A percentile compares a stretch with the other conserved stretches of the same genome.
Conservation (phyloP, 1,139 yeast genomes). For the Blastobotrys capitulatus region DNA sequence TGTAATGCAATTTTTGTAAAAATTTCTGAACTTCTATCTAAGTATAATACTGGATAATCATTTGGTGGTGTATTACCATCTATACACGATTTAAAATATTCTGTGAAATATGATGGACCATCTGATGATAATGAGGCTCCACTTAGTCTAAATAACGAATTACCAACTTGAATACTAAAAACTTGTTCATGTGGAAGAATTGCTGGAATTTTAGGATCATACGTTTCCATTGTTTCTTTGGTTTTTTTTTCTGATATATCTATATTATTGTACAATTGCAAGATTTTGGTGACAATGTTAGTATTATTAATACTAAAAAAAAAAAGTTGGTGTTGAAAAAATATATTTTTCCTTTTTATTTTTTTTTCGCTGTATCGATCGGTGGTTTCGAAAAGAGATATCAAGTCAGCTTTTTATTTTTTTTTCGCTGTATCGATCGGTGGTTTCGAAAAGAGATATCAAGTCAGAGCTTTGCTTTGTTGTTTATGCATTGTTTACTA, state of each 20-base stretch:
- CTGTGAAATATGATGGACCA: slow-evolving; percentile 50
- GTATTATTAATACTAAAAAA: background rate
- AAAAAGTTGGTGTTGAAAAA: too few species aligned
- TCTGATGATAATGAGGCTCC: slow-evolving; percentile 87
- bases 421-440: too few species aligned
- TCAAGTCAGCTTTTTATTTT: too few species aligned
- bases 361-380: too few species aligned
- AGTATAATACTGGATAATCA: slow-evolving; percentile 45
- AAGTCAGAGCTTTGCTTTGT: too few species aligned
- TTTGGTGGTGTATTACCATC: slow-evolving; percentile 22
- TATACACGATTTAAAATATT: slow-evolving; percentile 34
- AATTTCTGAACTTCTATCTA: slow-evolving; percentile 71
- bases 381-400: too few species aligned
- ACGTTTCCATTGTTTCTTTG: slow-evolving; percentile 24
- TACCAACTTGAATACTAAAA: slow-evolving; percentile 71
- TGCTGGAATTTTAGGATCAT: slow-evolving; percentile 49
- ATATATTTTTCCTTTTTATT: too few species aligned
- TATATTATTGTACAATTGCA: background rate
- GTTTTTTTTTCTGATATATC: background rate
- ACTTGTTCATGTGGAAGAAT: slow-evolving; percentile 60
- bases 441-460: too few species aligned
- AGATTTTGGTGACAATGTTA: background rate
- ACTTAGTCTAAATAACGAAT: slow-evolving; percentile 42
- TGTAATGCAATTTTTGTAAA: slow-evolving; percentile 65
- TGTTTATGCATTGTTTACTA: too few species aligned